A percentile compares a stretch with the other conserved stretches of the same genome.
These are phyloP conservation scores for Erodium texanum DNA, from an alignment of 441 rosid genomes.

Conservation along the genomic window DNA sequence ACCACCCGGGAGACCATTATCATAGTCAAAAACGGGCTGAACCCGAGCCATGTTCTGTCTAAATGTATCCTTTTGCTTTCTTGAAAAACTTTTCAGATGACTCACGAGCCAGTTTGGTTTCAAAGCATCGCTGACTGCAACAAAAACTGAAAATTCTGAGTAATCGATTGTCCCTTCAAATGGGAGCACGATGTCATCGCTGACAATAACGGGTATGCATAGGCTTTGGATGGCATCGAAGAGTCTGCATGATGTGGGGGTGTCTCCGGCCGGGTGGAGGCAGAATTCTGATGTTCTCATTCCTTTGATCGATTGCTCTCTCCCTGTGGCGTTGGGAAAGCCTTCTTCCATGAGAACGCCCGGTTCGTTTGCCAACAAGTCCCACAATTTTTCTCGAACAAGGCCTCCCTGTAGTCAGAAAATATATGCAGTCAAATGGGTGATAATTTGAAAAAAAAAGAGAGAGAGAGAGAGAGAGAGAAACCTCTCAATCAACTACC, in stretches of 20 bases:
- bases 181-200: constrained; percentile 79
- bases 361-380: constrained; percentile 48
- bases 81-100: constrained; percentile 50
- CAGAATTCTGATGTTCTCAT: constrained; percentile 86
- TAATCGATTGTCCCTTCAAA: constrained; percentile 79
- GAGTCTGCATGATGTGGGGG: constrained; percentile 88
- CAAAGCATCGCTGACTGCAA: constrained; percentile 59
- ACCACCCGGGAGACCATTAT: constrained; percentile 51
- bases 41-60: constrained; percentile 44
- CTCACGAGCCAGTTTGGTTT: constrained; percentile 56
- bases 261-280: constrained; percentile 93
- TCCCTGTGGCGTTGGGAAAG: constrained; percentile 87
- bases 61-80: constrained; percentile 34
- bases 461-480: too few species aligned
- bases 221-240: constrained; percentile 92
- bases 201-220: constrained; percentile 78
- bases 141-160: constrained; percentile 60
- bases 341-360: constrained; percentile 85
- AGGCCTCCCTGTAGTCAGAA: constrained; percentile 53
- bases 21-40: constrained; percentile 53
- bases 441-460: too few species aligned
- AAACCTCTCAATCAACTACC: too few species aligned
- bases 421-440: neutral
- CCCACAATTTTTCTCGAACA: constrained; percentile 79
- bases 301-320: constrained; percentile 71